Evolutionary conservation across 805 yeast species (phyloP), one percentile per base, ranked within the genome.

Genomic region (Spathaspora gorwiae): DNA sequence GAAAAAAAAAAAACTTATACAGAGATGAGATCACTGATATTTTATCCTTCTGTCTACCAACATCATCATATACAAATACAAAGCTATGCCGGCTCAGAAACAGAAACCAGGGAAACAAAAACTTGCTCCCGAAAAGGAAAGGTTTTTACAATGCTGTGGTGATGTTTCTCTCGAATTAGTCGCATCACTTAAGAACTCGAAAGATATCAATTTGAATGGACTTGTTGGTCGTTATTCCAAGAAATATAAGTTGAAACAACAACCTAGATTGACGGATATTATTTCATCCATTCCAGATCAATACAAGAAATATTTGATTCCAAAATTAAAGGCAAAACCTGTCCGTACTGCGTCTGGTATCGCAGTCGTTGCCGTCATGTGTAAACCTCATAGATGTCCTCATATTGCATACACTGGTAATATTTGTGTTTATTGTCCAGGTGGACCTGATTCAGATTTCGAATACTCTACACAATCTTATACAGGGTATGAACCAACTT

Each of bases 331-430:
- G 67, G 99, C 99, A n/a, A 94, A 94, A 65, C 99, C 99, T 0
- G 98, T 94, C 38, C 79, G 99, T 66, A 94, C 99, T 0, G 99
- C 99, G 0, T 87, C 96, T 9, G 99, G 99, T 56, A 95, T 94
- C 47, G 99, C 99, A 8, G 99, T 94, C 15, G 98, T 94, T 38
- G 99, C 99, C 0, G 98, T 94, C 30, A 94, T 94, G 98, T 90
- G 97, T 72, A 94, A 94, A 65, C 99, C 99, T 2, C 99, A 94
- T 65, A 78, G 99, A 70, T 94, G 99, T 67, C 99, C 99, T 26
- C 99, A 94, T 66, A 94, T 94, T 57, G 98, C 99, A 15, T 94
- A 94, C 64, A 94, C 99, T 0, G 99, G 99, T 50, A 94, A 94
- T 61, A 94, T 94, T 50, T 94, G 99, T 72, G 99, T 94, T 10